Evolutionary conservation across 495 filamentous ascomycete genomes (phyloP).

Genomic region (Aspergillus bridgeri): DNA sequence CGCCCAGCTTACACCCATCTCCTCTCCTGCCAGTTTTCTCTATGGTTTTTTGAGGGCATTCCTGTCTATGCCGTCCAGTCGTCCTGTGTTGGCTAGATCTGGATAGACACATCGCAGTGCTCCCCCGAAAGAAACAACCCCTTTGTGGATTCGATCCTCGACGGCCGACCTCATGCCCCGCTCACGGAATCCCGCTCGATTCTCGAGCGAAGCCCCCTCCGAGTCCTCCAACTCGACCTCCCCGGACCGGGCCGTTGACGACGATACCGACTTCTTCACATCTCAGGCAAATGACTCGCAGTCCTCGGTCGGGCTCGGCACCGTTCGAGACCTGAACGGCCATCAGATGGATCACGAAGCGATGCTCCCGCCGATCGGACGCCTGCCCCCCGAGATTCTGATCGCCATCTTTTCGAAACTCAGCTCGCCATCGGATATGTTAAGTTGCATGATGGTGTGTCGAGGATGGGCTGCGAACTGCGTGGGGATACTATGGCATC

Average conservation of each 20-base stretch:
- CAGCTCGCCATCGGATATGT: conserved; percentile 65
- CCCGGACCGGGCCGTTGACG: conserved; percentile 75
- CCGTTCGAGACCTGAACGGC: conserved; percentile 63
- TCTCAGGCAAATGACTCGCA: conserved; percentile 81
- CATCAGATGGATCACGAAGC: conserved; percentile 58
- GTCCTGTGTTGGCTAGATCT: conserved; percentile 6
- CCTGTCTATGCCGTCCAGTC: conserved; percentile 10
- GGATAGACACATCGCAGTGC: neutral
- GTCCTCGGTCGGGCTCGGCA: conserved; percentile 79
- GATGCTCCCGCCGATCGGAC: conserved; percentile 66
- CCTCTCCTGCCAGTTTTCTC: neutral
- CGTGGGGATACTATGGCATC: conserved; percentile 92
- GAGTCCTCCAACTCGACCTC: conserved; percentile 78
- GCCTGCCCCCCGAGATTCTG: conserved; percentile 88
- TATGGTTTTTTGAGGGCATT: neutral
- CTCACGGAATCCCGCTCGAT: conserved; percentile 36
- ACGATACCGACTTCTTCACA: conserved; percentile 91
- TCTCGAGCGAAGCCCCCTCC: conserved; percentile 46
- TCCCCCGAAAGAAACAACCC: neutral
- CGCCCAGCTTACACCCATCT: neutral
- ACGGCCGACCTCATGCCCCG: conserved; percentile 34
- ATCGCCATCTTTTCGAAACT: conserved; percentile 91
- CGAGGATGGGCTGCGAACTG: conserved; percentile 89
- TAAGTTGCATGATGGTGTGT: conserved; percentile 87
- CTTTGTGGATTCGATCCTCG: neutral